Percentiles rank a stretch among this genome's conserved stretches.
These are phyloP conservation scores for Dendrobium huoshanense DNA, from an alignment of 106 monocot species.

Conservation along the genomic window DNA sequence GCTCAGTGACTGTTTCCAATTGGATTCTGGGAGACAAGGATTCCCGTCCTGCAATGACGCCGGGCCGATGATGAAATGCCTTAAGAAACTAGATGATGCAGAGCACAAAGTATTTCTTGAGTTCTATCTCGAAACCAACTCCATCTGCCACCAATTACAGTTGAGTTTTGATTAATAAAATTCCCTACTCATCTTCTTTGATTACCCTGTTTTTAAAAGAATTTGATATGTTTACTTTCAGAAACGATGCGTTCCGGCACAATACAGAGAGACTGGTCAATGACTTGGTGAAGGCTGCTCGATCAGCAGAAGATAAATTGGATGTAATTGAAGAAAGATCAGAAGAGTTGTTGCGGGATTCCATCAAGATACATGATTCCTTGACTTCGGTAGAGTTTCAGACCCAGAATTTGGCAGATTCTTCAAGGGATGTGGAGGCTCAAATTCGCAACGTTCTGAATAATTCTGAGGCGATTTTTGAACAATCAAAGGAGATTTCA, in stretches of 20 bases:
- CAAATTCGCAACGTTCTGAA: slow-evolving; percentile 49
- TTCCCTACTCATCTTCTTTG: not conserved
- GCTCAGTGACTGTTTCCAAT: slow-evolving; percentile 66
- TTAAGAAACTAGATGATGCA: slow-evolving; percentile 55
- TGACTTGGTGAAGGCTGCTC: slow-evolving; percentile 47
- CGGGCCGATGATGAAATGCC: slow-evolving; percentile 45
- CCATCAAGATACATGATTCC: slow-evolving; percentile 43
- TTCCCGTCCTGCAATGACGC: slow-evolving; percentile 45
- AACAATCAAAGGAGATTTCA: slow-evolving; percentile 54
- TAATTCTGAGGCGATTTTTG: slow-evolving; percentile 46
- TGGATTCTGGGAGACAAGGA: slow-evolving; percentile 47
- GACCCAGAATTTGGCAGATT: slow-evolving; percentile 29
- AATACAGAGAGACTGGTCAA: slow-evolving; percentile 72
- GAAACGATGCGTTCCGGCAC: slow-evolving; percentile 69
- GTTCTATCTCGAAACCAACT: slow-evolving; percentile 74
- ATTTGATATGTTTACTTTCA: slow-evolving; percentile 12
- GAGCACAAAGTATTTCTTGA: slow-evolving; percentile 64
- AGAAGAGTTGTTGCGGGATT: slow-evolving; percentile 43
- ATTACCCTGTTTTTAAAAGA: not conserved
- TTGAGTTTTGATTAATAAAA: slow-evolving; percentile 10
- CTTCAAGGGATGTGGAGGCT: slow-evolving; percentile 37
- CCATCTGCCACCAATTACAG: slow-evolving; percentile 89
- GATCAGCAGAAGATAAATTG: slow-evolving; percentile 47
- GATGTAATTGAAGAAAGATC: slow-evolving; percentile 48
- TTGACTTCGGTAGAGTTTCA: slow-evolving; percentile 44